Percentiles rank a stretch among this genome's conserved stretches.
phyloP scores from a whole-genome alignment of 768 basidiomycete species.

The Suillus plorans region DNA sequence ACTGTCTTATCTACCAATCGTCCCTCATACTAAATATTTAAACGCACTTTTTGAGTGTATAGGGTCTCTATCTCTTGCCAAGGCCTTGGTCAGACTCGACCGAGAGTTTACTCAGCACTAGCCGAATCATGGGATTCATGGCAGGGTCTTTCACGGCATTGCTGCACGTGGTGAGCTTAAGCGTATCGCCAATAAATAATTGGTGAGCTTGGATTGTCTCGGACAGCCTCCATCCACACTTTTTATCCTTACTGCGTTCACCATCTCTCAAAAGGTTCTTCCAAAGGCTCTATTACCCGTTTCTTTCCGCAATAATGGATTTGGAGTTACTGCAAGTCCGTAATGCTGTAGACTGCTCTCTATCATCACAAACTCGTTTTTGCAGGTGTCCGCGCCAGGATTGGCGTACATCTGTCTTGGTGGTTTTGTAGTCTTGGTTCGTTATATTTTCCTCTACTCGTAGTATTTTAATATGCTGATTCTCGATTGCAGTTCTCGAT shows the following conservation, averaged over 20 bases:
- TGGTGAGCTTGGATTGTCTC: not conserved
- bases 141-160: not conserved
- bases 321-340: slow-evolving; percentile 26
- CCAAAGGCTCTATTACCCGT: not conserved
- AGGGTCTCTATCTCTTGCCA: too few relatives aligned
- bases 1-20: too few relatives aligned
- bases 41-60: too few relatives aligned
- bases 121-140: not conserved
- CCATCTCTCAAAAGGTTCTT: not conserved
- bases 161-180: not conserved
- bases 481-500: slow-evolving; percentile 65
- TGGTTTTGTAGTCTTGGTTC: slow-evolving; percentile 50
- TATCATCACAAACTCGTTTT: slow-evolving; percentile 22
- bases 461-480: not conserved
- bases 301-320: slow-evolving; percentile 13
- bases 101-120: too few relatives aligned
- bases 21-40: too few relatives aligned
- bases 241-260: not conserved
- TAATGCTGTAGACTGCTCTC: slow-evolving; percentile 2
- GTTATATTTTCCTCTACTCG: slow-evolving; percentile 12
- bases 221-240: not conserved
- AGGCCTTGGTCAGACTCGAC: too few relatives aligned
- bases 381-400: slow-evolving; percentile 51
- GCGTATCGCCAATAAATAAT: not conserved
- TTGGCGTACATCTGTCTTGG: slow-evolving; percentile 65